Percentiles rank a stretch among this genome's conserved stretches.
phyloP scores from a whole-genome alignment of 78 protist genomes.

The Dictyostelium firmibasis region DNA sequence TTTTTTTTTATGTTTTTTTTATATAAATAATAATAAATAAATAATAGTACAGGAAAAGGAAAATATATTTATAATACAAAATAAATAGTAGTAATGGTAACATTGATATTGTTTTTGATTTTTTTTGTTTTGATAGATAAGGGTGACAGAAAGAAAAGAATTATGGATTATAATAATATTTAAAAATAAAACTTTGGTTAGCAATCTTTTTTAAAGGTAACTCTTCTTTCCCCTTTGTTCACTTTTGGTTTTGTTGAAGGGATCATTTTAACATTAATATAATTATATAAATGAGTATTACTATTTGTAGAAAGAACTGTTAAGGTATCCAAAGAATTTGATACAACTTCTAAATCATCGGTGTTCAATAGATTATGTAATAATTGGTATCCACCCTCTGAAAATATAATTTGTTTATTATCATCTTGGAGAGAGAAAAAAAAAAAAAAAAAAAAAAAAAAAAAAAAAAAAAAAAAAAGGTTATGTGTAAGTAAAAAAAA shows the following conservation, averaged over 20 bases:
- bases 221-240: neutral
- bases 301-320: conserved; percentile 54
- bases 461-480: neutral
- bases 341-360: conserved; percentile 19
- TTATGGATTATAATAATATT: neutral
- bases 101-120: neutral
- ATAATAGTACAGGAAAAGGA: neutral
- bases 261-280: conserved; percentile 11
- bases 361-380: conserved; percentile 10
- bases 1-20: too few species aligned
- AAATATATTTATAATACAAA: neutral
- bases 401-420: conserved; percentile 50
- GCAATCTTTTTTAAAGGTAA: neutral
- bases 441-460: neutral
- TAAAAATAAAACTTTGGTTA: neutral
- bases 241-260: neutral
- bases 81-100: neutral
- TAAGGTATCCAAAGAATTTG: conserved; percentile 12
- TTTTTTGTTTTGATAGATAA: neutral
- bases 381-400: conserved; percentile 67
- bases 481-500: neutral
- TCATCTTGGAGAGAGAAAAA: neutral
- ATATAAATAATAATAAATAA: neutral
- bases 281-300: conserved; percentile 18
- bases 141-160: neutral